Percentiles rank a stretch among this genome's conserved stretches.
Conservation (phyloP, 805 yeast genomes). For the Myxozyma mucilagina region DNA sequence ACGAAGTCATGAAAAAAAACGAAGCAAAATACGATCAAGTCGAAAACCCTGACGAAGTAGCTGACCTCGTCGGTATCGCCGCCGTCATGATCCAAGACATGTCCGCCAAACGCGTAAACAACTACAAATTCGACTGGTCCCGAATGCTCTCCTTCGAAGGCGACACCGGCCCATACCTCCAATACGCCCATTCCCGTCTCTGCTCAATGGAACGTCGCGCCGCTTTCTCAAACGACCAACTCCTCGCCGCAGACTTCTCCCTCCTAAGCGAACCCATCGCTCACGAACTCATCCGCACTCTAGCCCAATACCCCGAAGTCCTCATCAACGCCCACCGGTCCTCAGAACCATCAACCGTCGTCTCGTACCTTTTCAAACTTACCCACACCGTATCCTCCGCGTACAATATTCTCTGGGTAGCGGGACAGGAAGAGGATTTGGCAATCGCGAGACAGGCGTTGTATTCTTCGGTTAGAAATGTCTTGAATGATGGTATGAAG, state of each 20-base stretch:
- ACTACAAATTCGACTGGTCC: constrained; percentile 95
- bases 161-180: constrained; percentile 98
- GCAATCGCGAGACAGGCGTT: constrained; percentile 91
- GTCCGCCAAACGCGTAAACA: constrained; percentile 95
- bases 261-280: constrained; percentile 73
- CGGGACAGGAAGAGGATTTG: constrained; percentile 86
- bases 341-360: constrained; percentile 89
- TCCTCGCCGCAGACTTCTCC: constrained; percentile 53
- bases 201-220: constrained; percentile 92
- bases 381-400: constrained; percentile 95
- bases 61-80: constrained; percentile 92
- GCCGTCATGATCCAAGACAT: constrained; percentile 99
- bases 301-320: constrained; percentile 90
- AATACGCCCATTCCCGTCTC: constrained; percentile 96
- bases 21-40: constrained; percentile 88
- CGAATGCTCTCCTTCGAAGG: constrained; percentile 98
- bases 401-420: constrained; percentile 93
- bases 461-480: constrained; percentile 86
- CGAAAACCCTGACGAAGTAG: constrained; percentile 89
- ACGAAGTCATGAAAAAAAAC: constrained; percentile 92
- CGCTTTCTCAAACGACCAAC: constrained; percentile 33
- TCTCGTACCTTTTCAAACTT: constrained; percentile 87
- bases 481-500: constrained; percentile 83
- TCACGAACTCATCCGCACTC: constrained; percentile 64
- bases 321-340: constrained; percentile 79